These are phyloP conservation scores for Sphagnum tenellum DNA, from an alignment of 225 moss, liverwort and hornwort genomes.

Conservation along the genomic window DNA sequence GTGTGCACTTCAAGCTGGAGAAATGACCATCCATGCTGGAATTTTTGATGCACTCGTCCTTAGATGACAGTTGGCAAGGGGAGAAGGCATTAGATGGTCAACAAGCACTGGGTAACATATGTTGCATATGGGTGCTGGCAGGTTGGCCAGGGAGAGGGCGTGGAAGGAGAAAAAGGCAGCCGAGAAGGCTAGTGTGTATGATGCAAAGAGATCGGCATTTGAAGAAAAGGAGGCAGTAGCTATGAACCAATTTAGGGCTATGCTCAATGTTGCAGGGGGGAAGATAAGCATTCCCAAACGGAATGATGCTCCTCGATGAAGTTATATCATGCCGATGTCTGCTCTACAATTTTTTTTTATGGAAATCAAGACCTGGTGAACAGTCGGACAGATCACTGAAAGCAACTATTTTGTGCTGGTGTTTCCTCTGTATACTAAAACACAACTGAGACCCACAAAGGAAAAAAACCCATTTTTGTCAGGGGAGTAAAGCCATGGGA, in stretches of 20 bases:
- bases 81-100: too few relatives aligned
- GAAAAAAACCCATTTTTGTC: too few relatives aligned
- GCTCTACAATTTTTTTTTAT: too few relatives aligned
- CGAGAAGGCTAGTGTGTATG: conserved; percentile 46
- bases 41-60: neutral
- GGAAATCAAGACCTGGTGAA: too few relatives aligned
- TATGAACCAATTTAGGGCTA: conserved; percentile 70
- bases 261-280: conserved; percentile 78
- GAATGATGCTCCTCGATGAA: conserved; percentile 15
- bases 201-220: conserved; percentile 57
- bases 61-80: too few relatives aligned
- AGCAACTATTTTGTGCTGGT: too few relatives aligned
- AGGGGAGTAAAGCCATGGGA: too few relatives aligned
- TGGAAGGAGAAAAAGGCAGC: conserved; percentile 61
- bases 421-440: too few relatives aligned
- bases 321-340: too few relatives aligned
- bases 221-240: conserved; percentile 80
- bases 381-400: too few relatives aligned
- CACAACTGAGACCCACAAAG: too few relatives aligned
- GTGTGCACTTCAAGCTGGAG: neutral
- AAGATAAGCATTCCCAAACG: conserved; percentile 64
- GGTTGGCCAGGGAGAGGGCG: conserved; percentile 67
- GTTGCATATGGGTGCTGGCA: conserved; percentile 6
- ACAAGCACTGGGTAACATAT: too few relatives aligned
- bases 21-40: neutral